Evolutionary conservation across 768 basidiomycete species (phyloP).

Genomic region (Rhodocollybia butyracea): DNA sequence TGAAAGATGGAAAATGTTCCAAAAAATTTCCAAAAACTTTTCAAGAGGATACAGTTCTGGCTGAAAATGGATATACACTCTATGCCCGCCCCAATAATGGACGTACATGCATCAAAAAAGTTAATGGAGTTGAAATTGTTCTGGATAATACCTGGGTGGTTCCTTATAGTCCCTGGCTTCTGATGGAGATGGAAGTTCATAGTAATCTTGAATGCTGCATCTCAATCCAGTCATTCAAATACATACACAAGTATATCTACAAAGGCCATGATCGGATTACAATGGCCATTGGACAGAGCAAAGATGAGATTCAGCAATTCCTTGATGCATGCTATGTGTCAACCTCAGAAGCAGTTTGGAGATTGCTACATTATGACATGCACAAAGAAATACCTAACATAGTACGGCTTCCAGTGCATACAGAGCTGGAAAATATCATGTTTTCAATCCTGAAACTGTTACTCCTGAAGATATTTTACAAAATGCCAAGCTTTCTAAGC

Average conservation of each 20-base stretch:
- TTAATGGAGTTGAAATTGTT: neutral
- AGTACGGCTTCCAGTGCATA: constrained; percentile 29
- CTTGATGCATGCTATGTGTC: constrained; percentile 37
- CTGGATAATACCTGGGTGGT: constrained; percentile 41
- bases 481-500: neutral
- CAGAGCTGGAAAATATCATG: too few species aligned
- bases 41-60: constrained; percentile 15
- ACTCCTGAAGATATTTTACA: neutral
- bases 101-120: constrained; percentile 16
- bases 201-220: constrained; percentile 46
- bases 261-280: constrained; percentile 40
- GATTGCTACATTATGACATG: constrained; percentile 25
- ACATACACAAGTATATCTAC: constrained; percentile 47
- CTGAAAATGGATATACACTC: constrained; percentile 19
- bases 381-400: constrained; percentile 33
- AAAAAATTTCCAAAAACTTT: constrained; percentile 30
- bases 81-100: constrained; percentile 31
- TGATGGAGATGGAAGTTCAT: constrained; percentile 37
- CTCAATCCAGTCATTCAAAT: constrained; percentile 38
- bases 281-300: constrained; percentile 20
- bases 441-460: constrained; percentile 5
- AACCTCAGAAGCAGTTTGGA: constrained; percentile 26
- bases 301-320: constrained; percentile 32
- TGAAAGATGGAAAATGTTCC: constrained; percentile 30
- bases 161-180: constrained; percentile 34